Evolutionary conservation across 1,284 basidiomycete species (phyloP).

Genomic region (Cystobasidiaceae sp.): DNA sequence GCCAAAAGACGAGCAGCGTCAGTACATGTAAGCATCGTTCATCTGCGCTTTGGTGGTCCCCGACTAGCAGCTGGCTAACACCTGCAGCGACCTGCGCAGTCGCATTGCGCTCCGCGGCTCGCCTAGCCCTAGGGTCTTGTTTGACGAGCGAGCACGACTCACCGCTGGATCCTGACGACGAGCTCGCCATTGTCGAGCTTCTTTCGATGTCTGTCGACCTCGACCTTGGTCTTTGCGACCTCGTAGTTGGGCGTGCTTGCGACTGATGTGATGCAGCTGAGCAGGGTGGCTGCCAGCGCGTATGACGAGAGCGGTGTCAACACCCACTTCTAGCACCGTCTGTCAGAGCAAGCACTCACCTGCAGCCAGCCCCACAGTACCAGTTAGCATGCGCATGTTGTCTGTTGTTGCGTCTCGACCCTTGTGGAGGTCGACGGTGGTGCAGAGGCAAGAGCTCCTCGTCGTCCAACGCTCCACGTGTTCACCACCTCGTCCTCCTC

Average conservation of each 20-base stretch:
- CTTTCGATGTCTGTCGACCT: constrained; percentile 24
- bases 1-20: too few relatives aligned
- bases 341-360: not conserved
- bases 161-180: constrained; percentile 25
- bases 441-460: constrained; percentile 1
- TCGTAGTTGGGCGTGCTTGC: constrained; percentile 26
- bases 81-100: too few relatives aligned
- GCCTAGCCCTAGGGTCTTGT: too few relatives aligned
- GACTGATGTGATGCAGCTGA: not conserved
- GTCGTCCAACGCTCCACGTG: not conserved
- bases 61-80: too few relatives aligned
- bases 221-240: constrained; percentile 17
- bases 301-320: not conserved
- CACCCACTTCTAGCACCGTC: not conserved
- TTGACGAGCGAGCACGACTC: not conserved
- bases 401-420: not conserved
- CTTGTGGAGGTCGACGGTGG: not conserved
- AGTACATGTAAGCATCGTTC: too few relatives aligned
- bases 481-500: not conserved
- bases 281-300: constrained; percentile 1
- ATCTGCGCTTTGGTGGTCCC: too few relatives aligned
- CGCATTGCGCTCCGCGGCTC: too few relatives aligned
- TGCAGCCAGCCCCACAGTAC: constrained; percentile 1
- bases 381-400: not conserved
- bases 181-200: constrained; percentile 28